A percentile compares a stretch with the other conserved stretches of the same genome.
These are phyloP conservation scores for Boletellus ananas DNA, from an alignment of 768 basidiomycete species.

Conservation along the genomic window DNA sequence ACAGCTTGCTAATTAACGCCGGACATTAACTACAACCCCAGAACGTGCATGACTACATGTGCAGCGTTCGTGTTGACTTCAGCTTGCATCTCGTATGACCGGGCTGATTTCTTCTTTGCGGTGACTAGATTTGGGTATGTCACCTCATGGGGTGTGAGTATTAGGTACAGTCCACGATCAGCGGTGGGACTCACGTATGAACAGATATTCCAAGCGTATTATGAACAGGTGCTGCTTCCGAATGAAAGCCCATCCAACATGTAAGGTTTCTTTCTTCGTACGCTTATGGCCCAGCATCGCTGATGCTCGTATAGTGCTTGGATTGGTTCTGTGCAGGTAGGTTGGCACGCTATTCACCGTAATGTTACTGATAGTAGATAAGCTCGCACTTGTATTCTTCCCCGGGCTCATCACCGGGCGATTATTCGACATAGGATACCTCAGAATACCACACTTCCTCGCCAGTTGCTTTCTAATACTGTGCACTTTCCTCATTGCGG, in stretches of 20 bases:
- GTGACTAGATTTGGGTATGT: constrained; percentile 57
- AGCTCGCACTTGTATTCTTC: constrained; percentile 63
- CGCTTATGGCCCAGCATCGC: background rate
- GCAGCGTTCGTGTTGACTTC: constrained; percentile 35
- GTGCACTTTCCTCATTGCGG: constrained; percentile 61
- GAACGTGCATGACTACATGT: constrained; percentile 29
- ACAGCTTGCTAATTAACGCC: background rate
- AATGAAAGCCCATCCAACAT: constrained; percentile 58
- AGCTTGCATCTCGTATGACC: background rate
- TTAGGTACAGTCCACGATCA: constrained; percentile 2
- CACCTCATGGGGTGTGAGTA: constrained; percentile 69
- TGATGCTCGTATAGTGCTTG: constrained; percentile 51
- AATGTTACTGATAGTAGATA: background rate
- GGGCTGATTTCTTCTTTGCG: background rate
- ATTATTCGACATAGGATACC: constrained; percentile 70
- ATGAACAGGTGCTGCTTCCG: constrained; percentile 50
- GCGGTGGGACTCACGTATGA: background rate
- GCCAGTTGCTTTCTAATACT: constrained; percentile 50
- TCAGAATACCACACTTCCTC: constrained; percentile 45
- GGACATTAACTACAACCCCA: background rate
- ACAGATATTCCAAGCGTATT: constrained; percentile 73
- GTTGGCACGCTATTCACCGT: background rate
- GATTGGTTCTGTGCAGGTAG: constrained; percentile 75
- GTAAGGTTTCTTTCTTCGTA: constrained; percentile 33
- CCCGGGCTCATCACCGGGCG: constrained; percentile 63